Conservation (phyloP, 1,284 basidiomycete species). For the Blastosporella zonata region DNA sequence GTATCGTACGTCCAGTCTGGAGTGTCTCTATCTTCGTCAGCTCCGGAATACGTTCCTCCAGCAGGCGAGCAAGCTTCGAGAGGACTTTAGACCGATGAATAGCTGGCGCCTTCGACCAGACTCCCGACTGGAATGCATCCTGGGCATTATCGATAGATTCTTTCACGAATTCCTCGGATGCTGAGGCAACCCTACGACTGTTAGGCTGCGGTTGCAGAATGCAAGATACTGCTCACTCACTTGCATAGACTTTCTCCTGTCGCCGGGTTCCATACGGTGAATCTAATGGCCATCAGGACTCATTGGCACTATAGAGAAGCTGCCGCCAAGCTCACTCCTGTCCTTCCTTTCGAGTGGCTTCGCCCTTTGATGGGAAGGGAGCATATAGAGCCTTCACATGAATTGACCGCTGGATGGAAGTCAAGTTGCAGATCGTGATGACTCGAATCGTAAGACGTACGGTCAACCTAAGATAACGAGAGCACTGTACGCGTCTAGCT, state of each 20-base stretch:
- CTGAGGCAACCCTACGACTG: constrained; percentile 30
- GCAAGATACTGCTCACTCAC: constrained; percentile 37
- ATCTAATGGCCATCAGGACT: constrained; percentile 25
- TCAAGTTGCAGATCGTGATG: neutral
- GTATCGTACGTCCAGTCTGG: constrained; percentile 73
- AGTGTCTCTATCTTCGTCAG: constrained; percentile 67
- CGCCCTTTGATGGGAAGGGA: constrained; percentile 11
- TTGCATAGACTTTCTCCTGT: constrained; percentile 56
- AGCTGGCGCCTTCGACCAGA: constrained; percentile 64
- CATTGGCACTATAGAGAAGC: neutral
- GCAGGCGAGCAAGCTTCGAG: constrained; percentile 55
- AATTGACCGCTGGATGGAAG: constrained; percentile 15
- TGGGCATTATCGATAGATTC: constrained; percentile 55
- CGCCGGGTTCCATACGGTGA: constrained; percentile 63
- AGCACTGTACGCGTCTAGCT: neutral
- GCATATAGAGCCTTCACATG: constrained; percentile 20
- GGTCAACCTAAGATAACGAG: neutral
- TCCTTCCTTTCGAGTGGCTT: constrained; percentile 1
- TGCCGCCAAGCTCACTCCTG: constrained; percentile 17
- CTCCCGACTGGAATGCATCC: constrained; percentile 55
- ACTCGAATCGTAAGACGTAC: neutral
- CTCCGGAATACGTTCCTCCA: constrained; percentile 54
- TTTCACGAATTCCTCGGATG: constrained; percentile 45
- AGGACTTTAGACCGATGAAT: constrained; percentile 64
- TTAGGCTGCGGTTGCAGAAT: neutral